Conservation (phyloP, 2,329 filamentous ascomycete species). For the Aureobasidium sp. region DNA sequence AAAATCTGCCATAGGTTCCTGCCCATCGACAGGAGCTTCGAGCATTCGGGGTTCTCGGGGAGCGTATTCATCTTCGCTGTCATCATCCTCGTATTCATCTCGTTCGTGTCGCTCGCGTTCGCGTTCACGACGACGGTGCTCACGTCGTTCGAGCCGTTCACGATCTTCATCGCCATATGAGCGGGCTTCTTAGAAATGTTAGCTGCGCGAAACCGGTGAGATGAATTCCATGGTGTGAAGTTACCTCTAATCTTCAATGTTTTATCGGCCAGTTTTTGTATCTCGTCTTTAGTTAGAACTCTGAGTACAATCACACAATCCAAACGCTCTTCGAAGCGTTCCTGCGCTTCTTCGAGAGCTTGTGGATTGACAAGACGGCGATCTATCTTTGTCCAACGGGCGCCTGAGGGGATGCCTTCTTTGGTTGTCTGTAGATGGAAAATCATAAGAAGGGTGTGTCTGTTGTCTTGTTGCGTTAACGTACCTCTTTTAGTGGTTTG, state of each 20-base stretch:
- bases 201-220: background rate
- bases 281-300: constrained; percentile 80
- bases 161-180: constrained; percentile 22
- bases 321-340: constrained; percentile 83
- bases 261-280: constrained; percentile 73
- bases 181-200: constrained; percentile 19
- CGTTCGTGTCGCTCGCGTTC: constrained; percentile 21
- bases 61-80: constrained; percentile 26
- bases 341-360: constrained; percentile 75
- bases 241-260: constrained; percentile 67
- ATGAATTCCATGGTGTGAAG: background rate
- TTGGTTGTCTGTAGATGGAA: constrained; percentile 20
- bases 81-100: constrained; percentile 25
- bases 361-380: constrained; percentile 83
- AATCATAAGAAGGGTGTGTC: background rate
- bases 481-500: constrained; percentile 74
- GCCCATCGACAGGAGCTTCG: constrained; percentile 21
- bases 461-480: constrained; percentile 9
- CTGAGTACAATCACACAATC: constrained; percentile 90
- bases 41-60: constrained; percentile 24
- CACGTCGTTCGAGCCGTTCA: constrained; percentile 15
- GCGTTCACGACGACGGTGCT: constrained; percentile 17
- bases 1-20: constrained; percentile 8
- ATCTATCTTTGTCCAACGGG: constrained; percentile 89
- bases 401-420: constrained; percentile 48